A percentile compares a stretch with the other conserved stretches of the same genome.
phyloP scores from a whole-genome alignment of 2,329 filamentous ascomycete species.

The Apiospora hydei region DNA sequence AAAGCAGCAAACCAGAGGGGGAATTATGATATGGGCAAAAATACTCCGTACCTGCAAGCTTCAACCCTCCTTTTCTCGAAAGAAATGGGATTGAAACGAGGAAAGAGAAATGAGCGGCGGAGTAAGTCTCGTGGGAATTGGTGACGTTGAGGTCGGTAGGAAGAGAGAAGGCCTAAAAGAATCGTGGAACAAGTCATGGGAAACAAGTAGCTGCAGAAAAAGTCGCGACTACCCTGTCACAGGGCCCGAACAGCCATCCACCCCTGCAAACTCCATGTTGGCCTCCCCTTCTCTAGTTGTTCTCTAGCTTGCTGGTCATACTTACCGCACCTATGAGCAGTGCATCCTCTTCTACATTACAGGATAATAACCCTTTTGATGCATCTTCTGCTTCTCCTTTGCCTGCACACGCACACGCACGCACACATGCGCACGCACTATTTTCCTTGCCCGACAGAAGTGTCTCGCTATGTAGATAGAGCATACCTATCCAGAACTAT shows the following conservation, averaged over 20 bases:
- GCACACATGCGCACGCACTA: not conserved
- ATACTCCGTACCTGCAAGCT: conserved; percentile 31
- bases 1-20: conserved; percentile 26
- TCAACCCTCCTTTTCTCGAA: conserved; percentile 35
- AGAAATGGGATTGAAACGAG: conserved; percentile 35
- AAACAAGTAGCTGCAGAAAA: conserved; percentile 17
- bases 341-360: not conserved
- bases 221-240: conserved; percentile 22
- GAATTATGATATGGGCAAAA: conserved; percentile 4
- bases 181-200: conserved; percentile 18
- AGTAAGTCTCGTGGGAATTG: conserved; percentile 51
- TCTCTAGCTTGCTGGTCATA: not conserved
- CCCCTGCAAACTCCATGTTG: conserved; percentile 16
- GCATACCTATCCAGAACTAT: not conserved
- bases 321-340: conserved; percentile 19
- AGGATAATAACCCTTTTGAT: not conserved
- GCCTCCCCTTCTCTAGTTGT: not conserved
- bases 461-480: not conserved
- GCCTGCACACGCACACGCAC: not conserved
- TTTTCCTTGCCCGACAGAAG: not conserved
- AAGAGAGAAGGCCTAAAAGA: conserved; percentile 26
- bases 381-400: not conserved
- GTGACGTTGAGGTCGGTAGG: conserved; percentile 23
- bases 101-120: conserved; percentile 54
- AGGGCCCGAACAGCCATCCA: conserved; percentile 3